Percentiles rank a stretch among this genome's conserved stretches.
phyloP scores from a whole-genome alignment of 2,329 filamentous ascomycete species.

The Anthostomella pinea region DNA sequence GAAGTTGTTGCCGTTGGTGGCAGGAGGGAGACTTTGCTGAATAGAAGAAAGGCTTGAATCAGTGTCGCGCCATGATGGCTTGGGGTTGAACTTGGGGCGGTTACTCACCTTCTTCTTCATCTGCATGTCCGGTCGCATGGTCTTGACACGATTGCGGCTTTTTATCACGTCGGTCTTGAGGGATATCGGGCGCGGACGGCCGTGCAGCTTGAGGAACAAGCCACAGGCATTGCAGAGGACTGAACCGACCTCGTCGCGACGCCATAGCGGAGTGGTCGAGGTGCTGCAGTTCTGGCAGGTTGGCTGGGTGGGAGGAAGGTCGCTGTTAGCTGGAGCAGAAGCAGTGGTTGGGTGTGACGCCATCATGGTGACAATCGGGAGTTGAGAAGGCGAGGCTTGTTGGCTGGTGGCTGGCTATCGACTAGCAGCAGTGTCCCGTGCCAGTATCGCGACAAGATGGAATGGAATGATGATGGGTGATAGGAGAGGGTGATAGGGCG shows the following conservation, averaged over 20 bases:
- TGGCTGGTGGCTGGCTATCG: constrained; percentile 15
- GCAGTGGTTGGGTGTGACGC: constrained; percentile 37
- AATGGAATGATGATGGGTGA: not conserved
- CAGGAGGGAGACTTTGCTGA: constrained; percentile 40
- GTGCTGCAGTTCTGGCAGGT: constrained; percentile 96
- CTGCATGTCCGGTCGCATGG: constrained; percentile 70
- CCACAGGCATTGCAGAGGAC: constrained; percentile 99
- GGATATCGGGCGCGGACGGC: constrained; percentile 87
- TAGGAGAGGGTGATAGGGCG: not conserved
- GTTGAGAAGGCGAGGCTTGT: constrained; percentile 16
- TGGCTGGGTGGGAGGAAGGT: constrained; percentile 71
- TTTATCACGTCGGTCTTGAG: constrained; percentile 99
- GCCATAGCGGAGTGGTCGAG: constrained; percentile 94
- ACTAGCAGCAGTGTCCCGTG: constrained; percentile 1
- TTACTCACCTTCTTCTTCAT: constrained; percentile 73
- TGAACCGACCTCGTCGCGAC: constrained; percentile 90
- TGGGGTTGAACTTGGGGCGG: no score
- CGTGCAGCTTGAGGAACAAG: constrained; percentile 94
- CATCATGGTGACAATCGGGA: constrained; percentile 31
- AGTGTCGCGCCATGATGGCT: no score
- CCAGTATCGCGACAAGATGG: not conserved
- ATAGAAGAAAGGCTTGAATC: no score
- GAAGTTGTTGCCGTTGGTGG: constrained; percentile 58
- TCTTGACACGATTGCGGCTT: constrained; percentile 97
- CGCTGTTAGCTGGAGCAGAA: constrained; percentile 50